A percentile compares a stretch with the other conserved stretches of the same genome.
These are phyloP conservation scores for Penicillium canariense DNA, from an alignment of 495 filamentous ascomycete genomes.

Conservation along the genomic window DNA sequence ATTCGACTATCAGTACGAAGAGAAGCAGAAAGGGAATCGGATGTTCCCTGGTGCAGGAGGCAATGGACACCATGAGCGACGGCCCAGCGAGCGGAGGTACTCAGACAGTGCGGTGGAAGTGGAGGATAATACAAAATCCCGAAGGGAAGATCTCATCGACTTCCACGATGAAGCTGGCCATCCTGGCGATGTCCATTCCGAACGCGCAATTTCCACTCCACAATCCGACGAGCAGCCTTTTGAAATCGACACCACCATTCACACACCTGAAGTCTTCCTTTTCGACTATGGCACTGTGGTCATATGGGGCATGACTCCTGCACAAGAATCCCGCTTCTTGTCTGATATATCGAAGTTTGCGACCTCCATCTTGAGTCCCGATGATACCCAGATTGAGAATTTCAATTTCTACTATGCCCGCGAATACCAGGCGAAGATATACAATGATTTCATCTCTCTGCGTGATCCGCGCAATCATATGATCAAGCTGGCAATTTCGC, in stretches of 20 bases:
- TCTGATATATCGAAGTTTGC: slow-evolving; percentile 97
- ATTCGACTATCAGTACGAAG: slow-evolving; percentile 66
- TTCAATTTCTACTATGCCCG: slow-evolving; percentile 99
- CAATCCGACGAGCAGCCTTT: slow-evolving; percentile 30
- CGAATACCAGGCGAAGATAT: slow-evolving; percentile 96
- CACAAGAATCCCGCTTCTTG: slow-evolving; percentile 81
- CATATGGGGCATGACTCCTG: slow-evolving; percentile 94
- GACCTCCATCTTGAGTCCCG: slow-evolving; percentile 76
- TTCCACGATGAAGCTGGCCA: slow-evolving; percentile 42
- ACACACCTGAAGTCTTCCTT: slow-evolving; percentile 90
- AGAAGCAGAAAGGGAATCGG: slow-evolving; percentile 34
- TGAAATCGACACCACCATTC: slow-evolving; percentile 63
- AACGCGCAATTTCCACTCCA: slow-evolving; percentile 23
- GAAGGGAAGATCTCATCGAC: slow-evolving; percentile 55
- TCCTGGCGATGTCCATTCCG: slow-evolving; percentile 23
- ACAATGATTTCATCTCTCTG: slow-evolving; percentile 97
- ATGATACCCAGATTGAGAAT: slow-evolving; percentile 90
- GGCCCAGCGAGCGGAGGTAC: slow-evolving; percentile 58
- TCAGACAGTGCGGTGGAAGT: slow-evolving; percentile 62
- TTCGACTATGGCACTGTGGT: slow-evolving; percentile 99
- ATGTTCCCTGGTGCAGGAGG: slow-evolving; percentile 20
- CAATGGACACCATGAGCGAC: slow-evolving; percentile 35
- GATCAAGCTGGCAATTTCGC: slow-evolving; percentile 94
- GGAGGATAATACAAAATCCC: slow-evolving; percentile 46
- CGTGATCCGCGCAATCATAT: slow-evolving; percentile 94